Base-by-base conservation (phyloP, 768 basidiomycete species). In the Rhodotorula kratochvilovae region DNA sequence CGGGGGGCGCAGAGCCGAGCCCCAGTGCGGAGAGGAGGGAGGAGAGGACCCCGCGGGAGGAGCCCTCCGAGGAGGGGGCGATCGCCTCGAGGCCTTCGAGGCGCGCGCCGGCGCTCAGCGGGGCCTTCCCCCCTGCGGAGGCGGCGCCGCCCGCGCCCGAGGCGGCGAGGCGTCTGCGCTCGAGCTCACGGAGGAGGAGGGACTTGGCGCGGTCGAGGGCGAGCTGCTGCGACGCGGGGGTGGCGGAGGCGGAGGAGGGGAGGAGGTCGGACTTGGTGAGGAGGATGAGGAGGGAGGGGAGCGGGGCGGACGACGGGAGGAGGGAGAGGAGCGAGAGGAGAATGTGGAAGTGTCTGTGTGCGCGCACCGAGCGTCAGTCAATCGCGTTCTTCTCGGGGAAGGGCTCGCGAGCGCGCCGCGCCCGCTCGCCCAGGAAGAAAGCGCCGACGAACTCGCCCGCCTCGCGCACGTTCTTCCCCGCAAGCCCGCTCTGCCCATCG, bases 11-110 rank as follows among this genome's bases (percentile, higher is more conserved):
- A n/a, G 56, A 27, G 35, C 35, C 55, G 23, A 51, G 42, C 4
- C 67, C 73, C n/a, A 66, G 46, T 15, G 55, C 12, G 21, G 43
- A 17, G 16, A 69, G 43, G 39, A 69, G 35, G 13, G 48, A 54
- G 27, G 35, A 13, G n/a, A 48, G 45, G 25, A 23, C 35, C 7
- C 42, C 43, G 16, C 3, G 0, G 35, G 17, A 13, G 55, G 45
- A 5, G 45, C 43, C 11, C 57, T 8, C 39, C 21, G 39, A 58
- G 16, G 36, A 25, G 7, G 27, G 7, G 27, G 69, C 69, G 43
- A 71, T 68, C 55, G 73, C 67, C 2, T 75, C 73, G n/a, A 75
- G 61, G 1, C 73, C 70, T 36, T 75, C 73, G 33, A 75, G 67
- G 13, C 57, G 57, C 0, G 73, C 73, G 5, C 70, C 64, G 21